Evolutionary conservation across 2,329 filamentous ascomycete genomes (phyloP).

Genomic region (Claviceps sp.): DNA sequence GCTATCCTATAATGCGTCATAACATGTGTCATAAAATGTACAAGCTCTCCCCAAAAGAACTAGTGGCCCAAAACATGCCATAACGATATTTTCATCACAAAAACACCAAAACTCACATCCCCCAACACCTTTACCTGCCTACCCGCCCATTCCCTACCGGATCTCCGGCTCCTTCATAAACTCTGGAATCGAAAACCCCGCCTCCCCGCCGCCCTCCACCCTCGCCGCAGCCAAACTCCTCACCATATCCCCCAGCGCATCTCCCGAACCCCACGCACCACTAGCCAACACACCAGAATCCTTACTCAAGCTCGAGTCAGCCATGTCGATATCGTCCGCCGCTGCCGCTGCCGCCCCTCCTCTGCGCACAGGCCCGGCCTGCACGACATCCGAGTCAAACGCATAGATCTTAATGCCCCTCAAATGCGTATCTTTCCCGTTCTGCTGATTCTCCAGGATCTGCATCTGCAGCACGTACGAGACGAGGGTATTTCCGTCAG

Average conservation of each 20-base stretch:
- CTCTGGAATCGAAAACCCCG: slow-evolving; percentile 24
- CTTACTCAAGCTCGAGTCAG: slow-evolving; percentile 8
- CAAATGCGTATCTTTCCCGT: slow-evolving; percentile 97
- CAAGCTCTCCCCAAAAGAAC: too few species aligned
- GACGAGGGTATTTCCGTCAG: slow-evolving; percentile 61
- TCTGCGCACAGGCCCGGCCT: slow-evolving; percentile 17
- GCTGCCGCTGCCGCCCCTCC: slow-evolving; percentile 8
- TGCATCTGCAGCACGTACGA: slow-evolving; percentile 85
- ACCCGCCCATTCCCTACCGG: slow-evolving; percentile 12
- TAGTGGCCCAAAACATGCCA: too few species aligned
- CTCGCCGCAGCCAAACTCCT: slow-evolving; percentile 15
- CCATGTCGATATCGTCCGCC: slow-evolving; percentile 15
- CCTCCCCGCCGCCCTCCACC: slow-evolving; percentile 21
- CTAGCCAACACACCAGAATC: slow-evolving; percentile 4
- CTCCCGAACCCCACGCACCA: slow-evolving; percentile 4
- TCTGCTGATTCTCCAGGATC: slow-evolving; percentile 94
- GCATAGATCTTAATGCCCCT: slow-evolving; percentile 80
- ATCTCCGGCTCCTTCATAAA: slow-evolving; percentile 31
- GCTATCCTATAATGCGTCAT: too few species aligned
- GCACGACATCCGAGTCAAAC: slow-evolving; percentile 35
- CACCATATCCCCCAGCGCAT: slow-evolving; percentile 17
- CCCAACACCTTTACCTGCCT: too few species aligned
- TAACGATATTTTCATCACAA: too few species aligned
- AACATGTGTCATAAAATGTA: too few species aligned
- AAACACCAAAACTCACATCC: too few species aligned